phyloP scores from a whole-genome alignment of 1,139 yeast species.

The Pichia sp. region DNA sequence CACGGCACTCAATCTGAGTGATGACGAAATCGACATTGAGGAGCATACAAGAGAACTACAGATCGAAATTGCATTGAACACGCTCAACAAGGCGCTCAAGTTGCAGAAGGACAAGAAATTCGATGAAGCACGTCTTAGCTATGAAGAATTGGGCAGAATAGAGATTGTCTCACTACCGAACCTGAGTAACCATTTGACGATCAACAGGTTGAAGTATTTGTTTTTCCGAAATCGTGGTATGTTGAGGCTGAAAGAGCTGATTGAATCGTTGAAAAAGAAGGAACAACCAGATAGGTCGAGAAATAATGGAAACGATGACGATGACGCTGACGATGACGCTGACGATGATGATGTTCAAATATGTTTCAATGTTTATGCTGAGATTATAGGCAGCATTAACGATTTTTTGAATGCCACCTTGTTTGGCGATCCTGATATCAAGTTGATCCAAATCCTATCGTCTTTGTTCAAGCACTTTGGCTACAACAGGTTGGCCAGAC shows the following conservation, averaged over 20 bases:
- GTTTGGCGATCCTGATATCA: slow-evolving; percentile 58
- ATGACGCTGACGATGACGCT: slow-evolving; percentile 21
- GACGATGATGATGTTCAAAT: slow-evolving; percentile 1
- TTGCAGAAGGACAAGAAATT: slow-evolving; percentile 46
- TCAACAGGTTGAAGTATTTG: slow-evolving; percentile 65
- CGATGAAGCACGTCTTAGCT: slow-evolving; percentile 43
- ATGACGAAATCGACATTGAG: slow-evolving; percentile 70
- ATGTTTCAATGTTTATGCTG: slow-evolving; percentile 20
- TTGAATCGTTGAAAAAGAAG: slow-evolving; percentile 15
- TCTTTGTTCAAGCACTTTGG: slow-evolving; percentile 43
- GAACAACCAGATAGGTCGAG: background rate
- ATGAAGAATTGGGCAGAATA: slow-evolving; percentile 56
- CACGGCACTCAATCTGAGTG: slow-evolving; percentile 69
- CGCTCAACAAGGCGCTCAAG: slow-evolving; percentile 62
- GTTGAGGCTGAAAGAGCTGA: slow-evolving; percentile 47
- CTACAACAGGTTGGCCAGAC: slow-evolving; percentile 45
- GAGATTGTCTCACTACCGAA: slow-evolving; percentile 44
- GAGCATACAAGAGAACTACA: slow-evolving; percentile 86
- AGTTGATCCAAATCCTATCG: slow-evolving; percentile 38
- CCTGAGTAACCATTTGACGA: slow-evolving; percentile 50
- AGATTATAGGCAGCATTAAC: slow-evolving; percentile 35
- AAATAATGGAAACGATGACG: background rate
- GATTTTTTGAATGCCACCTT: slow-evolving; percentile 48
- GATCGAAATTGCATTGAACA: slow-evolving; percentile 78
- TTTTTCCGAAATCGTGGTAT: slow-evolving; percentile 79